Evolutionary conservation across 768 basidiomycete genomes (phyloP).

Genomic region (Lentinus tigrinus): DNA sequence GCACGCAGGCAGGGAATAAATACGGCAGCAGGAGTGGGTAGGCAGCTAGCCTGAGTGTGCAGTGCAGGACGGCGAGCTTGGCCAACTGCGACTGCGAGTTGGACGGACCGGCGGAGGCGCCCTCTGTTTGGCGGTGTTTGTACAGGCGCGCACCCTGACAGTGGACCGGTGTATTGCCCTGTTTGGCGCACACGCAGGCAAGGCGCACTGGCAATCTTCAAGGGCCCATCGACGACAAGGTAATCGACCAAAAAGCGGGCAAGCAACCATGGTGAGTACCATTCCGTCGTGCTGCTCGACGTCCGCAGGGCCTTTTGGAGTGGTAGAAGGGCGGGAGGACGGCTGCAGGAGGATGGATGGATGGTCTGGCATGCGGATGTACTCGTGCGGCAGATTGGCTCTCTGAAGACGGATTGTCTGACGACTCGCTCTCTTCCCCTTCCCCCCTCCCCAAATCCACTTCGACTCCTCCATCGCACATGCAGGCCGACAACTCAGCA

Average conservation of each 20-base stretch:
- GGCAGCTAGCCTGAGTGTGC: background rate
- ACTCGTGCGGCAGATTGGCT: constrained; percentile 15
- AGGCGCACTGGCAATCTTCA: constrained; percentile 18
- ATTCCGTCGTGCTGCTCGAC: constrained; percentile 16
- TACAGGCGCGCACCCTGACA: constrained; percentile 3
- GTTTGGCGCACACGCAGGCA: constrained; percentile 20
- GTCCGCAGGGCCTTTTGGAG: constrained; percentile 12
- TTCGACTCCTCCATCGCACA: constrained; percentile 14
- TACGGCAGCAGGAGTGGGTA: constrained; percentile 3
- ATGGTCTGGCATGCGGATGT: constrained; percentile 30
- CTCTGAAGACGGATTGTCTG: constrained; percentile 11
- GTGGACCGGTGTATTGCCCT: constrained; percentile 19
- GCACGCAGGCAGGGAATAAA: constrained; percentile 8
- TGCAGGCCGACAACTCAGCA: constrained; percentile 74
- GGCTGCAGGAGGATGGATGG: constrained; percentile 37
- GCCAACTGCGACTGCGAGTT: background rate
- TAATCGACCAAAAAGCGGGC: constrained; percentile 27
- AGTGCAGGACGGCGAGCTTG: background rate
- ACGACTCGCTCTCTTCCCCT: background rate
- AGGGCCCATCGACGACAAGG: constrained; percentile 28
- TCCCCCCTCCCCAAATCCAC: background rate
- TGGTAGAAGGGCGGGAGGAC: constrained; percentile 3
- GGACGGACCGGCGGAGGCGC: constrained; percentile 13
- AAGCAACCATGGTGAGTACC: constrained; percentile 32
- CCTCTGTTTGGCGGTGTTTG: constrained; percentile 15